A percentile compares a stretch with the other conserved stretches of the same genome.
phyloP scores from a whole-genome alignment of 495 filamentous ascomycete species.

The Bacidia rubella region DNA sequence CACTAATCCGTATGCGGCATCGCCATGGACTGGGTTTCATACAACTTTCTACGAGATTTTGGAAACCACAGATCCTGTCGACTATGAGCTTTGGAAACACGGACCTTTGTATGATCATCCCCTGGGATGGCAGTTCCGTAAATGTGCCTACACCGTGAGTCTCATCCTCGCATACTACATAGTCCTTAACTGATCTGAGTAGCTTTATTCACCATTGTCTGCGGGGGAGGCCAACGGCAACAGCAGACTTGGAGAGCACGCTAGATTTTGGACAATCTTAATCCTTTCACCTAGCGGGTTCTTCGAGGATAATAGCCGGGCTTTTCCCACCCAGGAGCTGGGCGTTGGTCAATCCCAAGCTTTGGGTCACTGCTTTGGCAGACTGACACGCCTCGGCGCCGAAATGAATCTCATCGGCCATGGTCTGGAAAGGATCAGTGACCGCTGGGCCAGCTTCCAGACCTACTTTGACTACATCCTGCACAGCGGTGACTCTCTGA shows the following conservation, averaged over 20 bases:
- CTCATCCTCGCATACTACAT: background rate
- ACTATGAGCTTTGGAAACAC: constrained; percentile 19
- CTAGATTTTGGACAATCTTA: constrained; percentile 14
- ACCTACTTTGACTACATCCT: constrained; percentile 21
- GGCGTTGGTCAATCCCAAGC: constrained; percentile 13
- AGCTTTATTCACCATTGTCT: constrained; percentile 12
- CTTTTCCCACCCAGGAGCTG: constrained; percentile 15
- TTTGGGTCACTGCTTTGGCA: constrained; percentile 13
- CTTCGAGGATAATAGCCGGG: constrained; percentile 16
- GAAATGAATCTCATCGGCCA: constrained; percentile 18
- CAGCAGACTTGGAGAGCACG: background rate
- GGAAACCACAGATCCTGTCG: constrained; percentile 11
- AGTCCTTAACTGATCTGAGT: background rate
- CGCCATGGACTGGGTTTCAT: constrained; percentile 13
- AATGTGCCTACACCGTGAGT: constrained; percentile 18
- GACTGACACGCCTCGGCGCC: constrained; percentile 14
- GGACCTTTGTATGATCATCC: constrained; percentile 19
- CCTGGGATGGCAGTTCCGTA: constrained; percentile 18
- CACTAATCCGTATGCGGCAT: constrained; percentile 12
- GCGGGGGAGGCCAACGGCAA: background rate
- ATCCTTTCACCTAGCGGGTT: constrained; percentile 17
- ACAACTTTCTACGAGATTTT: constrained; percentile 18
- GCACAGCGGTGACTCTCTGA: constrained; percentile 16
- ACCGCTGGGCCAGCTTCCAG: constrained; percentile 20
- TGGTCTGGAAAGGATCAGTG: constrained; percentile 17